These are phyloP conservation scores for Corchorus olitorius DNA, from an alignment of 345 rosid species.

Conservation along the genomic window DNA sequence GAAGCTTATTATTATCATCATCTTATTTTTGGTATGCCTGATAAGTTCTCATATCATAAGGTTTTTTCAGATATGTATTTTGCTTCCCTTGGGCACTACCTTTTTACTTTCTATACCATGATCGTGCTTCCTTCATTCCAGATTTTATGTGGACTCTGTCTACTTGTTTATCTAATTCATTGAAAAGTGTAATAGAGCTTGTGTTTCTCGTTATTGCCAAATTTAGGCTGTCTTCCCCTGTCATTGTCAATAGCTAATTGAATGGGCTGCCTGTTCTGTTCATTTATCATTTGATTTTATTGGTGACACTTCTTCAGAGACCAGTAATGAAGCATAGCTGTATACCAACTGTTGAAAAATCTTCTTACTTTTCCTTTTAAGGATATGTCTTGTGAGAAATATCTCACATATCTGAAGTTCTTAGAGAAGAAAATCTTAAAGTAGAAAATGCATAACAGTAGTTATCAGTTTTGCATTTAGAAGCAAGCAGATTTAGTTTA, in stretches of 20 bases:
- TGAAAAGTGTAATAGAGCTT: neutral
- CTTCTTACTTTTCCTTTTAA: neutral
- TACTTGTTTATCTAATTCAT: neutral
- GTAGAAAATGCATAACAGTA: neutral
- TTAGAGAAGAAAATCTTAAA: neutral
- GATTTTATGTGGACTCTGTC: neutral
- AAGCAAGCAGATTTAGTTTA: neutral
- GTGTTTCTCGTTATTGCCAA: neutral
- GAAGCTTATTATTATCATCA: neutral
- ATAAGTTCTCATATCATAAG: neutral
- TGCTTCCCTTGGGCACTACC: neutral
- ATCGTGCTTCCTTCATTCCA: neutral
- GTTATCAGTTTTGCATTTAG: neutral
- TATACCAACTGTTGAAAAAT: neutral
- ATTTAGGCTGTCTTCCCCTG: neutral
- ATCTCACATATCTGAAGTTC: neutral
- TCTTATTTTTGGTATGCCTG: neutral
- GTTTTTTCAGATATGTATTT: neutral
- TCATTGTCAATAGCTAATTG: neutral
- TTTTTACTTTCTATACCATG: neutral
- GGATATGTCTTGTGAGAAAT: neutral
- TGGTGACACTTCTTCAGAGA: neutral
- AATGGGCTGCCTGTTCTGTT: neutral
- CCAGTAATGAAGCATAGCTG: neutral
- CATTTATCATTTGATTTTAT: neutral